Conservation (phyloP, 345 rosid species). For the Citrus maxima region DNA sequence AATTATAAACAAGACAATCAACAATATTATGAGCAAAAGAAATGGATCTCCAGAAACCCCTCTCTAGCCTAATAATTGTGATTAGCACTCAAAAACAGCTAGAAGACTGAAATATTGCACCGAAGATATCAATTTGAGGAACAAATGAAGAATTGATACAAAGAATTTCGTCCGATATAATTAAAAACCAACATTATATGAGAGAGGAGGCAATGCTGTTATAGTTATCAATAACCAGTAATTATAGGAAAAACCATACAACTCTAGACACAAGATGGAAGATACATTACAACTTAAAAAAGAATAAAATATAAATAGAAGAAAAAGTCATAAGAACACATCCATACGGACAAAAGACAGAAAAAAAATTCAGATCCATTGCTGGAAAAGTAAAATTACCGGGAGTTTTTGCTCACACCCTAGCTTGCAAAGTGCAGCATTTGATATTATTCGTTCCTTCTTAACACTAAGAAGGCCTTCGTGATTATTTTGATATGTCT, state of each 20-base stretch:
- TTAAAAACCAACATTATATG: background rate
- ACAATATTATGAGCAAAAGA: background rate
- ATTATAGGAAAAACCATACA: background rate
- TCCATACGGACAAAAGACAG: background rate
- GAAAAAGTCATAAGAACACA: background rate
- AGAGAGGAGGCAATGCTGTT: background rate
- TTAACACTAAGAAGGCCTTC: constrained; percentile 79
- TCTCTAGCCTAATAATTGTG: background rate
- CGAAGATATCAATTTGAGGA: background rate
- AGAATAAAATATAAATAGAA: background rate
- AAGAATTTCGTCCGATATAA: background rate
- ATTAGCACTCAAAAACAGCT: background rate
- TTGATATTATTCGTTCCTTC: constrained; percentile 60
- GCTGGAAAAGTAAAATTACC: constrained; percentile 34
- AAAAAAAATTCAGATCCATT: background rate
- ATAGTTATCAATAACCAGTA: background rate
- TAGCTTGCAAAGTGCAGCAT: constrained; percentile 62
- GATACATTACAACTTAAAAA: background rate
- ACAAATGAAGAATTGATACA: no score
- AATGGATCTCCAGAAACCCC: background rate
- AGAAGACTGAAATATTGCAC: background rate
- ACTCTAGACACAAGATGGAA: background rate
- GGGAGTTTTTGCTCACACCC: constrained; percentile 73
- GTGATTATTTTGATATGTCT: constrained; percentile 42
- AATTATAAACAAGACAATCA: background rate